A percentile compares a stretch with the other conserved stretches of the same genome.
These are phyloP conservation scores for Saccharomycopsis sp. DNA, from an alignment of 805 yeast species.

Conservation along the genomic window DNA sequence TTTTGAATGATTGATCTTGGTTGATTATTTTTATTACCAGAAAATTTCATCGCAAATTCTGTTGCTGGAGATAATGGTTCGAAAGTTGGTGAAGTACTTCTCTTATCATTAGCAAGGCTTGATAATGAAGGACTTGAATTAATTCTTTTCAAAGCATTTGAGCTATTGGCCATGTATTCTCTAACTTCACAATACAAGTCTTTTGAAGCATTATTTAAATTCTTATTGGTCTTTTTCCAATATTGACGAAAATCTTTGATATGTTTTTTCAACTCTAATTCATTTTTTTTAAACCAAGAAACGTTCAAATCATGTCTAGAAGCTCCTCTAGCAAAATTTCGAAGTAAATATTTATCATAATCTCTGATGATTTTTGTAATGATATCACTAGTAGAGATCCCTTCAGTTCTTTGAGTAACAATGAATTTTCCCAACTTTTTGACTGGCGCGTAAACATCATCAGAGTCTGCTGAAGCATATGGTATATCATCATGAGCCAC, in stretches of 20 bases:
- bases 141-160: constrained; percentile 19
- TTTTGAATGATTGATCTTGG: constrained; percentile 23
- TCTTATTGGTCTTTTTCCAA: constrained; percentile 66
- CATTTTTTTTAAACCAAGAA: constrained; percentile 95
- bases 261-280: constrained; percentile 86
- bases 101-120: constrained; percentile 19
- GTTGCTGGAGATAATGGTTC: constrained; percentile 43
- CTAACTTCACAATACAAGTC: constrained; percentile 81
- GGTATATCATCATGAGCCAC: constrained; percentile 98
- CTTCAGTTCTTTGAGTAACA: constrained; percentile 94
- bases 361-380: constrained; percentile 92
- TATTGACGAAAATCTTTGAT: constrained; percentile 79
- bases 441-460: constrained; percentile 88
- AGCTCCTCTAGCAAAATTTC: constrained; percentile 97
- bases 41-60: constrained; percentile 54
- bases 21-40: constrained; percentile 45
- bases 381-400: constrained; percentile 90
- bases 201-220: constrained; percentile 59
- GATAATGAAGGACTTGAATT: constrained; percentile 15
- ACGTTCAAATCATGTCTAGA: constrained; percentile 93
- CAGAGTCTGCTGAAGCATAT: constrained; percentile 78
- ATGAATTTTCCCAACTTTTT: constrained; percentile 85
- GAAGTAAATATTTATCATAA: constrained; percentile 91
- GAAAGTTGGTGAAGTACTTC: constrained; percentile 20
- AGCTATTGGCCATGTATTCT: constrained; percentile 50